Evolutionary conservation across 495 filamentous ascomycete species (phyloP), one percentile per base, ranked within the genome.

Genomic region (Ascobolus immersus): DNA sequence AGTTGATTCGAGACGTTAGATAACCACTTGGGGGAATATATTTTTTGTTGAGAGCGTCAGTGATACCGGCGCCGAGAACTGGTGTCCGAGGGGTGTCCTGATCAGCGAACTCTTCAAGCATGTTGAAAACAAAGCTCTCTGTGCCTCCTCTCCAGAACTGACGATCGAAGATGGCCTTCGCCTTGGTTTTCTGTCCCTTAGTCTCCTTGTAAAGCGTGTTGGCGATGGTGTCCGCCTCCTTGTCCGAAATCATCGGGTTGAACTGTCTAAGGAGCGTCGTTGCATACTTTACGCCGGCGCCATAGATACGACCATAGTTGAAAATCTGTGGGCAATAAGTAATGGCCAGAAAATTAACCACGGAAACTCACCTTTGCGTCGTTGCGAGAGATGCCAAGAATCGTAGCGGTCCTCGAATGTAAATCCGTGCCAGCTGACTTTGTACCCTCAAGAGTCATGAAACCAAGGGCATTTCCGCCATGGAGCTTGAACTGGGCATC

Each of bases 301-400:
- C 86, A 44, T 99, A 99, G 32, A 99, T 99, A 17, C 86, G 77
- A 8, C 86, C 86, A 45, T 94, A 99, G 51, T 94, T 99, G 57
- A 99, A 99, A 4, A 99, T 68, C n/a, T n/a, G n/a, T n/a, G n/a
- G n/a, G n/a, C n/a, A n/a, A n/a, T n/a, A n/a, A n/a, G n/a, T n/a
- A n/a, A n/a, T n/a, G n/a, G n/a, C n/a, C n/a, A n/a, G n/a, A n/a
- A n/a, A n/a, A n/a, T n/a, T n/a, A n/a, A n/a, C n/a, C n/a, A n/a
- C n/a, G n/a, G n/a, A n/a, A n/a, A n/a, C n/a, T n/a, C n/a, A n/a
- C n/a, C 49, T 99, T 99, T 13, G 86, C 86, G 49, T 91, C 71
- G 41, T 92, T 89, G 21, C 86, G 67, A 1, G 77, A 84, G 39
- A 94, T 99, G 9, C 80, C 81, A 3, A 99, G 51, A 33, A 93